Percentiles rank a stretch among this genome's conserved stretches.
These are phyloP conservation scores for Sphaerosporella brunnea DNA, from an alignment of 495 filamentous ascomycete species.

Conservation along the genomic window DNA sequence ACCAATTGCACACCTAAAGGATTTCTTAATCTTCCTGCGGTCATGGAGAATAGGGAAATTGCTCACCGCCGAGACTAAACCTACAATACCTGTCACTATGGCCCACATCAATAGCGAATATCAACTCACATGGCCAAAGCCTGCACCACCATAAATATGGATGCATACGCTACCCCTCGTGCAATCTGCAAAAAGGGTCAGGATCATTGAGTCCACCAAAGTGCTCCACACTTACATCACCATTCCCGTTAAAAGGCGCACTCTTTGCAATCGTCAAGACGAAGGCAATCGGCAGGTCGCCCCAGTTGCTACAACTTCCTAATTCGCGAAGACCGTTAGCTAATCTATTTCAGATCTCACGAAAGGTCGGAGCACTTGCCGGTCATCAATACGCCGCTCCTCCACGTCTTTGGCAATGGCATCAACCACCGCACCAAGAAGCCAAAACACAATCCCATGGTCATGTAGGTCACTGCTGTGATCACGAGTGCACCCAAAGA, in stretches of 20 bases:
- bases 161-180: conserved; percentile 20
- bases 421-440: conserved; percentile 21
- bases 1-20: conserved; percentile 15
- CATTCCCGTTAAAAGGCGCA: conserved; percentile 14
- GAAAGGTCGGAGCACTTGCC: conserved; percentile 16
- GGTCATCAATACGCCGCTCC: conserved; percentile 21
- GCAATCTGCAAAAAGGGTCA: neutral
- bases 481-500: conserved; percentile 17
- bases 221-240: conserved; percentile 9
- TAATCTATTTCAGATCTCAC: too few relatives aligned
- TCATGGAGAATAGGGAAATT: too few relatives aligned
- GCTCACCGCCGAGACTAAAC: neutral
- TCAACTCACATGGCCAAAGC: conserved; percentile 16
- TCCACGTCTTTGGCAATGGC: conserved; percentile 21
- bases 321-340: neutral
- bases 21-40: neutral
- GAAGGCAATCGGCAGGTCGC: conserved; percentile 25
- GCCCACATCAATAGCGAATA: neutral
- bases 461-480: conserved; percentile 19
- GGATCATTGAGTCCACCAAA: neutral
- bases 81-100: neutral
- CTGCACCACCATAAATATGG: conserved; percentile 23
- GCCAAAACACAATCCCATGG: conserved; percentile 19
- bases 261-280: conserved; percentile 21
- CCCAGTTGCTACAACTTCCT: conserved; percentile 16